phyloP scores from a whole-genome alignment of 306 rosid species.

The Sicyos baderoa region DNA sequence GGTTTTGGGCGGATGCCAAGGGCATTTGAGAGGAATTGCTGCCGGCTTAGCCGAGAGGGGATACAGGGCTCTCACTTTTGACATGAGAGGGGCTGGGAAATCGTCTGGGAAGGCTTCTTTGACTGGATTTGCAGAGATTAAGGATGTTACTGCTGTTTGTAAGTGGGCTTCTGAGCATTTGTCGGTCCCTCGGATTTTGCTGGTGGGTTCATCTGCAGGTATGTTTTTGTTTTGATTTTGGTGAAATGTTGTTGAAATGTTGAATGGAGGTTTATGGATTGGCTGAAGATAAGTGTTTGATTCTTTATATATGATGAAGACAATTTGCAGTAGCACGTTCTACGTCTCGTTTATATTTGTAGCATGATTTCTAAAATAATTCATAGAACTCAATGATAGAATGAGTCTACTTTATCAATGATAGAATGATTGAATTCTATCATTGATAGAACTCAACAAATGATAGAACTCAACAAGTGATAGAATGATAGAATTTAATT shows the following conservation, averaged over 20 bases:
- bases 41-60: conserved; percentile 58
- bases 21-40: conserved; percentile 75
- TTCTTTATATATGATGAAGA: no score
- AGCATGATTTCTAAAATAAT: no score
- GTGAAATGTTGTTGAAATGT: neutral
- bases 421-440: no score
- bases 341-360: no score
- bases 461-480: no score
- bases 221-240: neutral
- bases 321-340: no score
- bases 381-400: no score
- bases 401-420: no score
- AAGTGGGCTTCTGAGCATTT: conserved; percentile 41
- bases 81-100: conserved; percentile 77
- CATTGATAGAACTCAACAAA: no score
- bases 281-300: neutral
- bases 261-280: neutral
- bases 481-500: no score
- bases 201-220: conserved; percentile 98
- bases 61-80: conserved; percentile 55
- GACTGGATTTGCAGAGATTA: conserved; percentile 72
- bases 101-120: conserved; percentile 71
- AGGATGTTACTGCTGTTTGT: conserved; percentile 66
- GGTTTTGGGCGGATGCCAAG: conserved; percentile 83
- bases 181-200: conserved; percentile 32